These are phyloP conservation scores for Aotearoamyces nothofagi DNA, from an alignment of 2,329 filamentous ascomycete genomes.

Conservation along the genomic window DNA sequence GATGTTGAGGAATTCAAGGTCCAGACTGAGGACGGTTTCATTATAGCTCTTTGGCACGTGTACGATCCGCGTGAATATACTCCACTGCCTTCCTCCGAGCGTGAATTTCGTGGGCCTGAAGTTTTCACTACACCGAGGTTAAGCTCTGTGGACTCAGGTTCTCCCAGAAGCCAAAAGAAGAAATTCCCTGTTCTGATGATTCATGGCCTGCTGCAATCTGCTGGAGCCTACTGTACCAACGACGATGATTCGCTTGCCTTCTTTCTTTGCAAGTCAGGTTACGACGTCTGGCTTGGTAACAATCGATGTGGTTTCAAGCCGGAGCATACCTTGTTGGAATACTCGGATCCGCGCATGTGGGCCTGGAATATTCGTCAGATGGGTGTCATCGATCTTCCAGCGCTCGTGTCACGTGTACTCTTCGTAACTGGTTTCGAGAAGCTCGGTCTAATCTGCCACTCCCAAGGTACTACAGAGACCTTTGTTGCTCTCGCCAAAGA, in stretches of 20 bases:
- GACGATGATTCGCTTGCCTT: conserved; percentile 85
- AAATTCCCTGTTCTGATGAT: conserved; percentile 79
- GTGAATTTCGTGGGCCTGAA: conserved; percentile 40
- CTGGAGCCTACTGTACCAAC: conserved; percentile 79
- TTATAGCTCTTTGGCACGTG: conserved; percentile 79
- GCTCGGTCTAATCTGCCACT: conserved; percentile 72
- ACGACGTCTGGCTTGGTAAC: conserved; percentile 92
- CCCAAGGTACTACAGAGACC: conserved; percentile 80
- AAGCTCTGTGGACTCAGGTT: no score
- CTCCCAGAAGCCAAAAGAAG: conserved; percentile 23
- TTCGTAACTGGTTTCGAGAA: conserved; percentile 72
- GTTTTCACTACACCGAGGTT: no score
- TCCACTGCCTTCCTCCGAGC: conserved; percentile 30
- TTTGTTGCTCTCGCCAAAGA: conserved; percentile 82
- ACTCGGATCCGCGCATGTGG: conserved; percentile 84
- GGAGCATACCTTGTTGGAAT: conserved; percentile 54
- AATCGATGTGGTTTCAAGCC: conserved; percentile 80
- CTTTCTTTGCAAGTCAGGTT: conserved; percentile 80
- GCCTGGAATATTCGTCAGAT: conserved; percentile 92
- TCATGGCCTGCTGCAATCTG: conserved; percentile 76
- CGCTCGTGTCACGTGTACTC: conserved; percentile 65
- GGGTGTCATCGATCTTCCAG: conserved; percentile 77
- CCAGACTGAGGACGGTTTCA: conserved; percentile 86
- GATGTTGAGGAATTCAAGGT: conserved; percentile 74
- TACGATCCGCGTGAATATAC: conserved; percentile 68